Conservation (phyloP, 306 rosid genomes). For the Neltuma alba region DNA sequence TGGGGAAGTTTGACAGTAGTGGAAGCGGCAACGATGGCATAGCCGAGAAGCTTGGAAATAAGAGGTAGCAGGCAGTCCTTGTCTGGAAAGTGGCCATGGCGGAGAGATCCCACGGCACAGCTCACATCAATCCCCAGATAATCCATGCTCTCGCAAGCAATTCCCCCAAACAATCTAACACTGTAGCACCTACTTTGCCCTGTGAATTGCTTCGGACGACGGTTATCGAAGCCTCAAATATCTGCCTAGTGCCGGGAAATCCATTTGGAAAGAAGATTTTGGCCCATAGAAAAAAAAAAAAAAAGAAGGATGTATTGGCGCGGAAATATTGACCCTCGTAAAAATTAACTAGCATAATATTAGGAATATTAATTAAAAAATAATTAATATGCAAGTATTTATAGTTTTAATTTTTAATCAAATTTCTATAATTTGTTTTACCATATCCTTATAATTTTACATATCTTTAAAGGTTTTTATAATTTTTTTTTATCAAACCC, state of each 20-base stretch:
- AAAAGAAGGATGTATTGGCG: no score
- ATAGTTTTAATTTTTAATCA: no score
- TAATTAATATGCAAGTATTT: no score
- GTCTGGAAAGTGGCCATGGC: constrained; percentile 71
- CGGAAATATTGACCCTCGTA: not conserved
- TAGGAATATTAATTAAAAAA: not conserved
- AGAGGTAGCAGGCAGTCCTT: constrained; percentile 92
- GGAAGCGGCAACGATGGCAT: constrained; percentile 96
- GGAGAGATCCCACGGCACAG: constrained; percentile 77
- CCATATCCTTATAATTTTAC: no score
- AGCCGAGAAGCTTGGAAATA: constrained; percentile 93
- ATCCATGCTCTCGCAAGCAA: constrained; percentile 28
- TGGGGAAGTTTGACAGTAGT: constrained; percentile 99
- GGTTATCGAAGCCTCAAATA: not conserved
- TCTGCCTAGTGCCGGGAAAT: not conserved
- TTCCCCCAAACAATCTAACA: not conserved
- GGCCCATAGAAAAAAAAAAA: no score
- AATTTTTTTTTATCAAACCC: no score
- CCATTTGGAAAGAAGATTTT: not conserved
- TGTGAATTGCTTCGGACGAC: not conserved
- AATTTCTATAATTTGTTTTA: no score
- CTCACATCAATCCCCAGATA: constrained; percentile 54
- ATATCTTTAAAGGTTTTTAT: no score
- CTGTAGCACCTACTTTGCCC: not conserved
- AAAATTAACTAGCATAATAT: not conserved